These are phyloP conservation scores for Xanthoparmelia taractica DNA, from an alignment of 495 filamentous ascomycete genomes.

Conservation along the genomic window DNA sequence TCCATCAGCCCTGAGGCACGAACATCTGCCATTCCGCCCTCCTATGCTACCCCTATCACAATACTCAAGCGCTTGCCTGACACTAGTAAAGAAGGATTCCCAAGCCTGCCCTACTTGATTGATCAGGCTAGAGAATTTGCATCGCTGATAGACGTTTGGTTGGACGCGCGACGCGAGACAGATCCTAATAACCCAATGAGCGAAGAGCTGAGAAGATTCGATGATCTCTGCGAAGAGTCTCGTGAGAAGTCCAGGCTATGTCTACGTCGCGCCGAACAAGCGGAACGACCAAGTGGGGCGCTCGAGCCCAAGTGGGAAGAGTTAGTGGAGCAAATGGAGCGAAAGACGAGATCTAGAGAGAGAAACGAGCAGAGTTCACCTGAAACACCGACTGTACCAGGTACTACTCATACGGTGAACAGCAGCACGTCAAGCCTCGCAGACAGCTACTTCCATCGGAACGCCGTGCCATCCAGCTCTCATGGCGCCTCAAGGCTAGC, in stretches of 20 bases:
- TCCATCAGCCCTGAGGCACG: constrained; percentile 64
- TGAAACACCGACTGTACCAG: constrained; percentile 31
- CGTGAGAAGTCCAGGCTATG: constrained; percentile 68
- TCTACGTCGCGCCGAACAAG: constrained; percentile 61
- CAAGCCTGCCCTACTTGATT: constrained; percentile 87
- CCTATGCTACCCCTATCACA: constrained; percentile 86
- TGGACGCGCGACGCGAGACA: constrained; percentile 46
- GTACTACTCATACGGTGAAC: constrained; percentile 27
- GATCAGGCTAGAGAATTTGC: constrained; percentile 86
- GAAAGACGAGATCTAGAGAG: constrained; percentile 35
- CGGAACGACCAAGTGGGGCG: constrained; percentile 52
- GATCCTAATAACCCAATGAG: constrained; percentile 40
- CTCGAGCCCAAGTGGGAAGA: constrained; percentile 64
- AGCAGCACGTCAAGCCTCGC: constrained; percentile 38
- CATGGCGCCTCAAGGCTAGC: constrained; percentile 39
- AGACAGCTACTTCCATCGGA: constrained; percentile 34
- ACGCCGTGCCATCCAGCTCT: constrained; percentile 40
- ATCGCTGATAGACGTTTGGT: constrained; percentile 81
- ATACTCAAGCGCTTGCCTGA: constrained; percentile 78
- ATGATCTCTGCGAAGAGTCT: constrained; percentile 62
- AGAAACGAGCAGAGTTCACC: constrained; percentile 30
- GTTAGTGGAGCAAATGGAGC: constrained; percentile 59
- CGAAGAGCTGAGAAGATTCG: constrained; percentile 63
- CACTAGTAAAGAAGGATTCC: constrained; percentile 85
- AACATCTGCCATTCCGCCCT: constrained; percentile 61